These are phyloP conservation scores for Diaporthe vaccinii DNA, from an alignment of 2,329 filamentous ascomycete species.

Conservation along the genomic window DNA sequence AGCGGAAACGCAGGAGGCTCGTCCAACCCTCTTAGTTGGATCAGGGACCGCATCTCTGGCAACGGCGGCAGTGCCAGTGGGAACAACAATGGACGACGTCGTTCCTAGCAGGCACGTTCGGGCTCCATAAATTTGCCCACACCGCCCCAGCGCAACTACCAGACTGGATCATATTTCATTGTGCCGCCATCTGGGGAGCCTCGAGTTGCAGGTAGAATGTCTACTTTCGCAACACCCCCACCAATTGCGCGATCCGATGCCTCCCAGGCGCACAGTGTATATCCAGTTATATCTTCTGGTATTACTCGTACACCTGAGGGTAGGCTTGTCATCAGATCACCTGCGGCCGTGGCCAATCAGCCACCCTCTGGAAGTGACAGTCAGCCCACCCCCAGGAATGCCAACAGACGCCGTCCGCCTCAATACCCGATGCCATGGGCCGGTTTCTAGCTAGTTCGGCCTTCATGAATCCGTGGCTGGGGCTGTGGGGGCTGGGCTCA, in stretches of 20 bases:
- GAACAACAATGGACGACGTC: constrained; percentile 33
- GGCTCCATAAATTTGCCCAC: background rate
- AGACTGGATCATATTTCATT: background rate
- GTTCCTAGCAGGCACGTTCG: constrained; percentile 34
- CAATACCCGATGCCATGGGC: background rate
- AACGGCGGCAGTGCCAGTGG: constrained; percentile 4
- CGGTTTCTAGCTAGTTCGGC: background rate
- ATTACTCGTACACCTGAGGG: background rate
- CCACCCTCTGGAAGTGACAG: background rate
- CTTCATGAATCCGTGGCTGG: background rate
- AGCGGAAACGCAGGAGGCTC: constrained; percentile 34
- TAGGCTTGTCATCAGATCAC: background rate
- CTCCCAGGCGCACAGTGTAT: background rate
- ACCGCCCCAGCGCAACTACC: background rate
- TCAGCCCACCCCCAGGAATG: background rate
- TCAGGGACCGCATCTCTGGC: constrained; percentile 45
- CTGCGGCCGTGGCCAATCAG: background rate
- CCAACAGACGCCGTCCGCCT: background rate
- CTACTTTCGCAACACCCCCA: background rate
- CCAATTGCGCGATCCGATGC: no score
- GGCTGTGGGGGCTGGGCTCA: background rate
- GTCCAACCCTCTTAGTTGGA: constrained; percentile 43
- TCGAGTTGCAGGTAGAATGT: background rate
- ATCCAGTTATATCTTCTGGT: background rate
- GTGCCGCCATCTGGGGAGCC: background rate